Evolutionary conservation across 768 basidiomycete species (phyloP).

Genomic region (Trametes gibbosa): DNA sequence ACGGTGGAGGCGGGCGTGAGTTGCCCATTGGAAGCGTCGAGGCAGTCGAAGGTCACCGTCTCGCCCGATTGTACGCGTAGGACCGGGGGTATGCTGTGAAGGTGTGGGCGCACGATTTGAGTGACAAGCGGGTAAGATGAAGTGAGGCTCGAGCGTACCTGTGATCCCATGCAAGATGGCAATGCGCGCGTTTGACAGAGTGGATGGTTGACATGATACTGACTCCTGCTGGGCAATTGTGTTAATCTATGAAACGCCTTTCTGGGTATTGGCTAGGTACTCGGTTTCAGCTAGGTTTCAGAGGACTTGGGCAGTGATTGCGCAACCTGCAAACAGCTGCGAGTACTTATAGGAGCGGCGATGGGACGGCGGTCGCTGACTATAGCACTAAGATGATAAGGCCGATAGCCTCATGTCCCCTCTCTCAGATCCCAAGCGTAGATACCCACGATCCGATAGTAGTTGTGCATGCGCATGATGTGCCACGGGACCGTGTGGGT

Average conservation of each 20-base stretch:
- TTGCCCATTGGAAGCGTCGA: conserved; percentile 65
- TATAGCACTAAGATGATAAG: not conserved
- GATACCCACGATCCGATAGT: not conserved
- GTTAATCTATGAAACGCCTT: no score
- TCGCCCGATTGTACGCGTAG: conserved; percentile 51
- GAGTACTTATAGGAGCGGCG: no score
- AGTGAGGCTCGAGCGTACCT: conserved; percentile 35
- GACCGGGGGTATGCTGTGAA: conserved; percentile 48
- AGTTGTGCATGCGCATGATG: no score
- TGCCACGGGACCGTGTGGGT: no score
- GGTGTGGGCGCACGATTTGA: no score
- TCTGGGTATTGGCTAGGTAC: no score
- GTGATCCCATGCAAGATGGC: conserved; percentile 60
- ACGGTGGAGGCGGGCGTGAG: conserved; percentile 43
- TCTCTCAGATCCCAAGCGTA: not conserved
- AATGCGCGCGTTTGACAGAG: conserved; percentile 48
- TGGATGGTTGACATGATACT: conserved; percentile 43
- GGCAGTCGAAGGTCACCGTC: conserved; percentile 54
- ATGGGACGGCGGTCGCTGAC: no score
- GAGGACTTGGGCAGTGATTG: no score
- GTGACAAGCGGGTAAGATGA: no score
- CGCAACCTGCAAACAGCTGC: no score
- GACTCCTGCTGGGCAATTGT: no score
- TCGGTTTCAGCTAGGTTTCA: no score
- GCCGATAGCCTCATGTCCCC: not conserved